Percentiles rank a stretch among this genome's conserved stretches.
Conservation (phyloP, 1,284 basidiomycete species). For the Coriolopsis trogii region DNA sequence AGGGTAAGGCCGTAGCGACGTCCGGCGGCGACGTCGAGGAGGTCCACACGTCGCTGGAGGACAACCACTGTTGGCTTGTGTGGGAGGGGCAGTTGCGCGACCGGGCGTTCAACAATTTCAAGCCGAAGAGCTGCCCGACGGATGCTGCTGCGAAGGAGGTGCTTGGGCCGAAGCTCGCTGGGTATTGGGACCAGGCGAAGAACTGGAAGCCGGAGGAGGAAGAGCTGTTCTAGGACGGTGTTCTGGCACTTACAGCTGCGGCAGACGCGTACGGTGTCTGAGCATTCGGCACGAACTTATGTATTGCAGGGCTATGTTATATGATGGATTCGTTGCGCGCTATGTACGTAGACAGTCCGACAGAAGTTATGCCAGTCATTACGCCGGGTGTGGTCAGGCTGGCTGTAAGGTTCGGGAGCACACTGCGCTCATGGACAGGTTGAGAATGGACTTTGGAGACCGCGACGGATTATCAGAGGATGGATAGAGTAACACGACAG, state of each 20-base stretch:
- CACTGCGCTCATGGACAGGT: too few relatives aligned
- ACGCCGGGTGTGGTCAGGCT: too few relatives aligned
- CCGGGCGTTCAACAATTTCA: constrained; percentile 80
- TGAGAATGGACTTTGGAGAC: too few relatives aligned
- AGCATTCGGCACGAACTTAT: background rate
- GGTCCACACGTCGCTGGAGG: constrained; percentile 61
- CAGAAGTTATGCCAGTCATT: too few relatives aligned
- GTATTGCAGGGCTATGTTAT: too few relatives aligned
- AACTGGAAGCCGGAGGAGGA: constrained; percentile 82
- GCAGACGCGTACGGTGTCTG: background rate
- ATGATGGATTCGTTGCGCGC: too few relatives aligned
- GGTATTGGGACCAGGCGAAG: constrained; percentile 96
- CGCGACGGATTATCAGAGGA: background rate
- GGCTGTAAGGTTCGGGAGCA: too few relatives aligned
- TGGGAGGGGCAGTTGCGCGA: constrained; percentile 94
- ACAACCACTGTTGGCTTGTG: constrained; percentile 89
- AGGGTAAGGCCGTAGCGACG: constrained; percentile 36
- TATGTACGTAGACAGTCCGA: too few relatives aligned
- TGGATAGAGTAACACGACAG: background rate
- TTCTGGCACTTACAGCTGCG: background rate
- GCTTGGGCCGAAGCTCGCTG: constrained; percentile 80
- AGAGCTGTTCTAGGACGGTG: constrained; percentile 52
- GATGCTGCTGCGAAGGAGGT: constrained; percentile 86
- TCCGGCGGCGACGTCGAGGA: constrained; percentile 32
- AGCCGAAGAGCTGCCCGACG: constrained; percentile 83